phyloP scores from a whole-genome alignment of 164 flowering plant genomes.

The Nymphaea colorata region DNA sequence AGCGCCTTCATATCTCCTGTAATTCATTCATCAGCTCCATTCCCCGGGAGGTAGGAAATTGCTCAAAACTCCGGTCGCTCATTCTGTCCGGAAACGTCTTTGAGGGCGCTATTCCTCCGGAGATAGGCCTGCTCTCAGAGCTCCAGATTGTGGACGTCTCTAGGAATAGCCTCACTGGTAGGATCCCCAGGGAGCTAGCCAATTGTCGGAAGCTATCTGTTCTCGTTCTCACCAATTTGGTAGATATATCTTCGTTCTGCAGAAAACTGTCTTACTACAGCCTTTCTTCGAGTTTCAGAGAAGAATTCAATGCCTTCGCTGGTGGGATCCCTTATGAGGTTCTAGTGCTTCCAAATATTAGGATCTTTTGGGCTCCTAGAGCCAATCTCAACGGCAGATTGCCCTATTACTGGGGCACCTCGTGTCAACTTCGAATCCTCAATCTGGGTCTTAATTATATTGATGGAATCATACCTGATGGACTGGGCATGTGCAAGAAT shows the following conservation, averaged over 20 bases:
- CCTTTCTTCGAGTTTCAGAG: constrained; percentile 12
- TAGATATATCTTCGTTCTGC: constrained; percentile 1
- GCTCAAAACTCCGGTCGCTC: constrained; percentile 34
- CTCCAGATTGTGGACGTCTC: constrained; percentile 61
- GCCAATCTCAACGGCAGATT: constrained; percentile 50
- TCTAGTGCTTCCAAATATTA: constrained; percentile 29
- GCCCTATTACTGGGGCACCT: constrained; percentile 28
- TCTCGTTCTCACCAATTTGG: constrained; percentile 40
- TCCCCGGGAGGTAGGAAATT: constrained; percentile 48
- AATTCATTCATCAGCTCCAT: constrained; percentile 33
- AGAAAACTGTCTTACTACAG: neutral
- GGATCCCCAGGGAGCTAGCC: constrained; percentile 43
- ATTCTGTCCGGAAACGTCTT: constrained; percentile 46
- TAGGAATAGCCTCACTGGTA: constrained; percentile 49
- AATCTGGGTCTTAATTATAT: constrained; percentile 54
- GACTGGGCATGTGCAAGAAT: constrained; percentile 35
- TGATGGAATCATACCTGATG: constrained; percentile 30
- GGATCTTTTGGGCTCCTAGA: constrained; percentile 69
- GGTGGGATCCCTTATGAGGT: constrained; percentile 43
- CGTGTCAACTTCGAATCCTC: constrained; percentile 33
- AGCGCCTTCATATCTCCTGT: constrained; percentile 36
- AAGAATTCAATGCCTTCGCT: constrained; percentile 54
- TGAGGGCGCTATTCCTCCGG: constrained; percentile 46
- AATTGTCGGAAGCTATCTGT: constrained; percentile 36
- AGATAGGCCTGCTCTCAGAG: constrained; percentile 38